phyloP scores from a whole-genome alignment of 1,284 basidiomycete genomes.

The Thecaphora frezii region DNA sequence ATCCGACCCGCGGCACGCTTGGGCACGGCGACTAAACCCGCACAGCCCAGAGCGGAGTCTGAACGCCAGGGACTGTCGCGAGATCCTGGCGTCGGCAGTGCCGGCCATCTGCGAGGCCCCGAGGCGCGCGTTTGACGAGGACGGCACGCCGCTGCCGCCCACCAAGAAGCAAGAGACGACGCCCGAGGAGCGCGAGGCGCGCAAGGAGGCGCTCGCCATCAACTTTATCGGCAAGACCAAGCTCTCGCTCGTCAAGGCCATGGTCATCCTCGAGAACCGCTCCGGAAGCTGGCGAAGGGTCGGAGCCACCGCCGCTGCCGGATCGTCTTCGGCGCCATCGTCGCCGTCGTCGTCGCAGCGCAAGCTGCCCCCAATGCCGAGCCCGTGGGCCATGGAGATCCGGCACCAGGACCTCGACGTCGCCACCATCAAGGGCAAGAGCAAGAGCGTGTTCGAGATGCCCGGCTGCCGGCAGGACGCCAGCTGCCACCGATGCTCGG shows the following conservation, averaged over 20 bases:
- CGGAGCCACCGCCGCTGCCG: conserved; percentile 6
- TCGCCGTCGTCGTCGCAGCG: conserved; percentile 5
- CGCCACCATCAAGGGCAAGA: conserved; percentile 32
- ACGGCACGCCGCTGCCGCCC: conserved; percentile 36
- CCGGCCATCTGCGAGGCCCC: conserved; percentile 36
- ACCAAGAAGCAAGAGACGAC: conserved; percentile 46
- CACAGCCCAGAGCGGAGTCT: conserved; percentile 19
- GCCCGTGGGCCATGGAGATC: conserved; percentile 40
- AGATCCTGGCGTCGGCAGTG: conserved; percentile 15
- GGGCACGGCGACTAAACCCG: too few relatives aligned
- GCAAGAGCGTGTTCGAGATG: conserved; percentile 41
- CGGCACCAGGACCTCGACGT: conserved; percentile 35
- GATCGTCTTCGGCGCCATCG: background rate
- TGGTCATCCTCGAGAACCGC: conserved; percentile 44
- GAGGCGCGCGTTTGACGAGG: conserved; percentile 29
- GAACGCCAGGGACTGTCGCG: conserved; percentile 12
- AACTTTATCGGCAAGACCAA: conserved; percentile 30
- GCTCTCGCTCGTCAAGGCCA: conserved; percentile 46
- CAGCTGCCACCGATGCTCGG: conserved; percentile 30
- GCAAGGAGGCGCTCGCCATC: conserved; percentile 24
- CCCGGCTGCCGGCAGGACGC: conserved; percentile 31
- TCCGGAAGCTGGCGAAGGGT: conserved; percentile 27
- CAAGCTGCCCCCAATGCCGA: conserved; percentile 32
- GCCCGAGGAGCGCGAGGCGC: conserved; percentile 32
- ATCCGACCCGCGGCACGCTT: background rate